Evolutionary conservation across 129 eudicot genomes (phyloP).

Genomic region (Flaveria sonorensis): DNA sequence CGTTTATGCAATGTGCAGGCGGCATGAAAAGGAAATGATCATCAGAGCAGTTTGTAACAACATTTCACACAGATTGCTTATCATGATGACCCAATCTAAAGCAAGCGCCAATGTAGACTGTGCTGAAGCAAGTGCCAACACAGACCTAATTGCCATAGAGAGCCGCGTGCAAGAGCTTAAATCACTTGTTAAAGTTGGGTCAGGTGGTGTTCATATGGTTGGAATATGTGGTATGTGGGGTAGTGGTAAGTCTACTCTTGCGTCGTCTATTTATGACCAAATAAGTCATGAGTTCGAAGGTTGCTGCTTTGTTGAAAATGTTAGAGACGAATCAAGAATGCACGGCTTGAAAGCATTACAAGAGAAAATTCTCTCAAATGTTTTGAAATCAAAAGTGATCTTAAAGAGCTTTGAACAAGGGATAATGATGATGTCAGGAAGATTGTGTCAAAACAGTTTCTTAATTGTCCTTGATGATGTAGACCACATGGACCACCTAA

Average conservation of each 20-base stretch:
- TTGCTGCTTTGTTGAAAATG: slow-evolving; percentile 7
- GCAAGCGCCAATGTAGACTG: not conserved
- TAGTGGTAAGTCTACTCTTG: slow-evolving; percentile 18
- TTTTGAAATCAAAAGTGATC: not conserved
- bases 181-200: not conserved
- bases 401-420: not conserved
- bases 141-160: not conserved
- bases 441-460: not conserved
- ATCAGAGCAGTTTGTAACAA: not conserved
- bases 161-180: slow-evolving; percentile 1
- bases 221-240: slow-evolving; percentile 10
- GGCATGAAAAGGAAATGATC: not conserved
- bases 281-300: slow-evolving; percentile 7
- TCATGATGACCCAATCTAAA: not conserved
- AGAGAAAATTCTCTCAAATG: not conserved
- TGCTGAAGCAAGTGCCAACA: not conserved
- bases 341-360: slow-evolving; percentile 1
- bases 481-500: not conserved
- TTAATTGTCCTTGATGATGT: slow-evolving; percentile 8
- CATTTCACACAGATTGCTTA: not conserved
- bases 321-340: not conserved
- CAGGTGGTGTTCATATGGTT: not conserved
- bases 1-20: not conserved
- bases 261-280: not conserved
- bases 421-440: not conserved